Conservation (phyloP, 169 alveolate genomes). For the Eimeria praecox region DNA sequence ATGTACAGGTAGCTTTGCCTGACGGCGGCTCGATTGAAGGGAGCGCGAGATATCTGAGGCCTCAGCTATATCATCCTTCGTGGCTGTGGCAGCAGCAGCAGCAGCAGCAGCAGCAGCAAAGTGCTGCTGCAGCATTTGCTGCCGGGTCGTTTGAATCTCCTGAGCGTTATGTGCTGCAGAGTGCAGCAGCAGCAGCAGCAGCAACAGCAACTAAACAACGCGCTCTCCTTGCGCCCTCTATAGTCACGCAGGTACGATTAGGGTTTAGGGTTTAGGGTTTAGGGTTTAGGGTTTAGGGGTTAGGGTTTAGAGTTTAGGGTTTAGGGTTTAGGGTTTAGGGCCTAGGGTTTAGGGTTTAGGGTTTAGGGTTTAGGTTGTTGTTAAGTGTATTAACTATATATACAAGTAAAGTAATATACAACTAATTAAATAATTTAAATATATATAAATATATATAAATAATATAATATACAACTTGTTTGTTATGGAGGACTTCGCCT, state of each 20-base stretch:
- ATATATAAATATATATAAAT: too few relatives aligned
- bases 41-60: conserved; percentile 52
- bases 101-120: conserved; percentile 11
- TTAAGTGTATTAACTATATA: too few relatives aligned
- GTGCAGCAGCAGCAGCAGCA: conserved; percentile 60
- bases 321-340: too few relatives aligned
- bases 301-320: conserved; percentile 5
- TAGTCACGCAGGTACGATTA: conserved; percentile 31
- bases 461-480: too few relatives aligned
- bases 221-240: conserved; percentile 46
- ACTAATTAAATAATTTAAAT: too few relatives aligned
- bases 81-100: conserved; percentile 72
- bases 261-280: neutral
- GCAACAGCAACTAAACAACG: conserved; percentile 27
- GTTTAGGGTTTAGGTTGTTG: neutral
- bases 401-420: too few relatives aligned
- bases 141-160: conserved; percentile 59
- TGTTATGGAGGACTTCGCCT: too few relatives aligned
- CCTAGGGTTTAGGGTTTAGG: conserved; percentile 18
- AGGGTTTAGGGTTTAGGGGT: neutral
- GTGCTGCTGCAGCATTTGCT: conserved; percentile 70
- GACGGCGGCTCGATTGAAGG: conserved; percentile 77
- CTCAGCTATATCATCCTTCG: conserved; percentile 72
- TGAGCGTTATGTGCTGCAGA: conserved; percentile 58
- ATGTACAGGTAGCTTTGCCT: conserved; percentile 72